phyloP scores from a whole-genome alignment of 768 basidiomycete genomes.

The Mycena haematopus region DNA sequence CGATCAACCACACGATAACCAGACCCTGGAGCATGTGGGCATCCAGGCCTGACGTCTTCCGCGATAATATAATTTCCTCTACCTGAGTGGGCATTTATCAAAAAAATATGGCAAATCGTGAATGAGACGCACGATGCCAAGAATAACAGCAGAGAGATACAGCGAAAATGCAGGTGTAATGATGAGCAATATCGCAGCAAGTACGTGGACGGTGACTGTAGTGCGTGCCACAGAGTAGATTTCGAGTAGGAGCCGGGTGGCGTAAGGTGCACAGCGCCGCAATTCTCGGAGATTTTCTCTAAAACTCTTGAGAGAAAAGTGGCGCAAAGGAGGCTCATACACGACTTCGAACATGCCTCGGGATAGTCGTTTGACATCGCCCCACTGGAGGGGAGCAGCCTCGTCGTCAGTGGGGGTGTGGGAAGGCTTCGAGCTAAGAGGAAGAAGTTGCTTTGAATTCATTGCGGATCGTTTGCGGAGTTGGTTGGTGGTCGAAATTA shows the following conservation, averaged over 20 bases:
- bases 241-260: constrained; percentile 34
- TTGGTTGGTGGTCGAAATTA: constrained; percentile 14
- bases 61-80: constrained; percentile 20
- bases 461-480: constrained; percentile 19
- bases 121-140: constrained; percentile 39
- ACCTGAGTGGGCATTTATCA: constrained; percentile 18
- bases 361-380: constrained; percentile 31
- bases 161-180: constrained; percentile 43
- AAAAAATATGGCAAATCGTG: constrained; percentile 20
- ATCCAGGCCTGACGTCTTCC: constrained; percentile 10
- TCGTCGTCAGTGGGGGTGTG: not conserved
- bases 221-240: constrained; percentile 33
- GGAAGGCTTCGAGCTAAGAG: not conserved
- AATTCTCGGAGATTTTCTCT: constrained; percentile 8
- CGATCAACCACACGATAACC: constrained; percentile 38
- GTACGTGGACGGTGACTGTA: constrained; percentile 34
- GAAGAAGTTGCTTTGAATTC: constrained; percentile 21
- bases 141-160: constrained; percentile 39
- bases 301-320: not conserved
- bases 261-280: constrained; percentile 17
- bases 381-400: constrained; percentile 2
- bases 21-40: constrained; percentile 25
- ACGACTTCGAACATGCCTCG: constrained; percentile 46
- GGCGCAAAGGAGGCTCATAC: constrained; percentile 32
- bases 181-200: constrained; percentile 39